phyloP scores from a whole-genome alignment of 1,284 basidiomycete species.

The Papiliotrema laurentii region DNA sequence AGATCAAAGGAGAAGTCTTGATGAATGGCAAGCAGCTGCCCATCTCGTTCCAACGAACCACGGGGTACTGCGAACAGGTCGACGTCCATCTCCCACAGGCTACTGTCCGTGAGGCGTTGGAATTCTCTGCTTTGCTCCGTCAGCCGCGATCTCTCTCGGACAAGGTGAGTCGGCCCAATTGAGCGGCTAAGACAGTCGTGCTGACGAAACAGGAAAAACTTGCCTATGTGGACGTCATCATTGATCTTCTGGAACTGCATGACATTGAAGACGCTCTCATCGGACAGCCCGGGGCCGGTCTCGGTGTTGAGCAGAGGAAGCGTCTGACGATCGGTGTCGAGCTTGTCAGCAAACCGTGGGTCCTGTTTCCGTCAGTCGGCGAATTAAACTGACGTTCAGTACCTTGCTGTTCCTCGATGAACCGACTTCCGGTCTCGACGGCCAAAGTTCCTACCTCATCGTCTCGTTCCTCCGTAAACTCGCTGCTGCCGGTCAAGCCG shows the following conservation, averaged over 20 bases:
- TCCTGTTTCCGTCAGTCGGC: neutral
- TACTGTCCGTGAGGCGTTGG: conserved; percentile 70
- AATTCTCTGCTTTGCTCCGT: conserved; percentile 75
- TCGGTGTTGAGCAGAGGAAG: conserved; percentile 53
- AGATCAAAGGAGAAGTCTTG: conserved; percentile 47
- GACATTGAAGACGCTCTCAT: conserved; percentile 54
- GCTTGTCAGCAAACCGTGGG: conserved; percentile 53
- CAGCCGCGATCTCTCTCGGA: conserved; percentile 64
- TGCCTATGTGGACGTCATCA: conserved; percentile 53
- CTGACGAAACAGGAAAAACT: conserved; percentile 46
- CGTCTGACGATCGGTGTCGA: conserved; percentile 58
- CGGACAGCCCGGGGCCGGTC: conserved; percentile 49
- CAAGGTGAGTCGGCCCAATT: no score
- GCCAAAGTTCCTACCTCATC: conserved; percentile 55
- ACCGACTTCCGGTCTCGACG: conserved; percentile 52
- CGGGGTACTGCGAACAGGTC: conserved; percentile 49
- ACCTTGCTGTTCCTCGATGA: conserved; percentile 53
- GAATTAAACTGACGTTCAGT: neutral
- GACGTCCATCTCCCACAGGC: conserved; percentile 40
- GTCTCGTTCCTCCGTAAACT: conserved; percentile 58
- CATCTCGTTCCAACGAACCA: conserved; percentile 53
- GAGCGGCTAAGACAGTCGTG: neutral
- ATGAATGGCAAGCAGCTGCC: conserved; percentile 51
- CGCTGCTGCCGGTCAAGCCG: conserved; percentile 66
- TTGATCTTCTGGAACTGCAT: conserved; percentile 53